Conservation (phyloP, 345 rosid genomes). For the Anastatica hierochuntica region DNA sequence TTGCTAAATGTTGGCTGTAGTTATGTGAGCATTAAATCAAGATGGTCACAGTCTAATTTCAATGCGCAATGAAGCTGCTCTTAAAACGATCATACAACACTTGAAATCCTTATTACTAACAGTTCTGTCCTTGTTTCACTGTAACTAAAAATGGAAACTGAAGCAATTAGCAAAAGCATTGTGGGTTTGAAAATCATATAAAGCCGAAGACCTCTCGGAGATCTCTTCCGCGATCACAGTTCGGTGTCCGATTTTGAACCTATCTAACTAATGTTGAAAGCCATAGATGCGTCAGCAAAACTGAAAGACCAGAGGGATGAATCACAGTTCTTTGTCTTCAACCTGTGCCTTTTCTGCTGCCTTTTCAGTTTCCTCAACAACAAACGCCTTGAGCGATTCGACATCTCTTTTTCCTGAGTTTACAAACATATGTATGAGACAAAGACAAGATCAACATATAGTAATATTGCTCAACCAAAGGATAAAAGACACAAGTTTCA, state of each 20-base stretch:
- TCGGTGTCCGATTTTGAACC: neutral
- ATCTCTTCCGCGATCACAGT: neutral
- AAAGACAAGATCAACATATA: neutral
- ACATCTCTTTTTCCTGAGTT: conserved; percentile 58
- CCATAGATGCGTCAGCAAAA: neutral
- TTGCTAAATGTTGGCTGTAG: too few relatives aligned
- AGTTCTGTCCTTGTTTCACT: neutral
- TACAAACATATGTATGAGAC: neutral
- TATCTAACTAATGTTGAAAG: conserved; percentile 8
- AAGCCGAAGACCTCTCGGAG: conserved; percentile 2
- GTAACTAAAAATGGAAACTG: neutral
- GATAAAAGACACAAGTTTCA: too few relatives aligned
- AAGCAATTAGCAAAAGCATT: neutral
- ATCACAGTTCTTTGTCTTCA: conserved; percentile 60
- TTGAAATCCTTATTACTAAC: too few relatives aligned
- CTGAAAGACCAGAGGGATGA: neutral
- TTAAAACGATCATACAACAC: too few relatives aligned
- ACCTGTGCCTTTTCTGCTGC: conserved; percentile 66
- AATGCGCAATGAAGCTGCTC: too few relatives aligned
- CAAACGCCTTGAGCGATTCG: conserved; percentile 64
- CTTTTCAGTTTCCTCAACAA: conserved; percentile 77
- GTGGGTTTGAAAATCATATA: neutral
- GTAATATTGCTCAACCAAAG: neutral
- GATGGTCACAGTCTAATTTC: too few relatives aligned
- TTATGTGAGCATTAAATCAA: too few relatives aligned